Evolutionary conservation across 805 yeast species (phyloP).

Genomic region (Barnettozyma salicaria): DNA sequence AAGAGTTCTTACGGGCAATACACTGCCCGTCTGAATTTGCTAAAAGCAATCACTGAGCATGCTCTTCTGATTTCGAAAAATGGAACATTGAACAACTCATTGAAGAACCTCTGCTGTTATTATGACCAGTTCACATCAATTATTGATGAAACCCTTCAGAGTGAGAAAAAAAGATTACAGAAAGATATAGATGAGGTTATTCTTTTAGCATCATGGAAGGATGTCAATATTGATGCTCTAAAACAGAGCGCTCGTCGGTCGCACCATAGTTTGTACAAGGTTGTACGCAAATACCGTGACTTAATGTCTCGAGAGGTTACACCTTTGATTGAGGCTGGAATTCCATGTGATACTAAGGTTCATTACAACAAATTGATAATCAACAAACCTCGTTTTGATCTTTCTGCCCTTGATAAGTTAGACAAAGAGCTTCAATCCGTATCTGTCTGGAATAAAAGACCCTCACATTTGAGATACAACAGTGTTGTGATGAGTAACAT

Average conservation of each 20-base stretch:
- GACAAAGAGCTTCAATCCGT: slow-evolving; percentile 22
- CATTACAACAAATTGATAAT: slow-evolving; percentile 4
- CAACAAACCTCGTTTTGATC: slow-evolving; percentile 8
- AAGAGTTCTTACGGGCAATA: slow-evolving; percentile 77
- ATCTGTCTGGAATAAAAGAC: slow-evolving; percentile 49
- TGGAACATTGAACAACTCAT: slow-evolving; percentile 31
- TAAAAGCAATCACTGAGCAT: slow-evolving; percentile 62
- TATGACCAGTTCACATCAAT: slow-evolving; percentile 58
- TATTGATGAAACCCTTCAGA: slow-evolving; percentile 40
- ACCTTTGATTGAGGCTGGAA: slow-evolving; percentile 54
- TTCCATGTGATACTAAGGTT: slow-evolving; percentile 27
- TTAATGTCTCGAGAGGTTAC: slow-evolving; percentile 47
- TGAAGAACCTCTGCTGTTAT: slow-evolving; percentile 54
- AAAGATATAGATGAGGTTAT: slow-evolving; percentile 84
- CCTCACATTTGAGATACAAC: slow-evolving; percentile 48
- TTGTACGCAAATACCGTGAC: slow-evolving; percentile 74
- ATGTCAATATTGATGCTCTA: slow-evolving; percentile 86
- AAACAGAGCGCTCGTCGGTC: slow-evolving; percentile 91
- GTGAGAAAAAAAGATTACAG: slow-evolving; percentile 50
- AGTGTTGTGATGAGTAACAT: slow-evolving; percentile 49
- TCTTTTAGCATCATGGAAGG: slow-evolving; percentile 93
- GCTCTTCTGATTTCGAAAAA: slow-evolving; percentile 30
- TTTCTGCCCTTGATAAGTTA: slow-evolving; percentile 12
- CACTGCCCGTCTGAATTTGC: slow-evolving; percentile 47
- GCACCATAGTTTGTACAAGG: slow-evolving; percentile 76